Percentiles rank a stretch among this genome's conserved stretches.
These are phyloP conservation scores for Halophytophthora batemanensis DNA, from an alignment of 352 stramenopile species.

Conservation along the genomic window DNA sequence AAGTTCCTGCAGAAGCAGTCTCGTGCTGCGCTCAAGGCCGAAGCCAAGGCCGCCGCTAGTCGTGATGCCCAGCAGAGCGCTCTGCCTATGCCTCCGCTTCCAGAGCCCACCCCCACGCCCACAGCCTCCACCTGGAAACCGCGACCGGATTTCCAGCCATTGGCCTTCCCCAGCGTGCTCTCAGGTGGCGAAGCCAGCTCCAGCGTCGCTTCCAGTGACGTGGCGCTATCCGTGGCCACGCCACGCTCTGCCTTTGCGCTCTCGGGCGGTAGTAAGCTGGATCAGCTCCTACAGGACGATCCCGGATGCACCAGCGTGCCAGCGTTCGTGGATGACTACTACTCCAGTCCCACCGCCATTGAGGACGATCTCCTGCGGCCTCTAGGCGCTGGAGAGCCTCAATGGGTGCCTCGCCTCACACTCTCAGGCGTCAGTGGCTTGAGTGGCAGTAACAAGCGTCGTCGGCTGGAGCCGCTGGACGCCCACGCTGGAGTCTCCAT, in stretches of 20 bases:
- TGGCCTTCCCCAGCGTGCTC: slow-evolving; percentile 25
- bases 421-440: slow-evolving; percentile 2
- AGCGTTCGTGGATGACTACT: slow-evolving; percentile 40
- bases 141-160: slow-evolving; percentile 14
- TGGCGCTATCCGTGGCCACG: slow-evolving; percentile 1
- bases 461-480: slow-evolving; percentile 8
- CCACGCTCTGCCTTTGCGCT: slow-evolving; percentile 14
- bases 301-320: slow-evolving; percentile 30
- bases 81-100: background rate
- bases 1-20: slow-evolving; percentile 94
- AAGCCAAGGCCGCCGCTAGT: slow-evolving; percentile 17
- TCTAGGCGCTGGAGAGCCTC: slow-evolving; percentile 19
- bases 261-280: slow-evolving; percentile 27
- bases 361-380: slow-evolving; percentile 49
- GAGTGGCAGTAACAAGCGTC: slow-evolving; percentile 25
- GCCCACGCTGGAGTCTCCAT: background rate
- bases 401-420: slow-evolving; percentile 16
- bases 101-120: too few species aligned
- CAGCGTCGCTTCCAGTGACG: background rate
- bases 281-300: slow-evolving; percentile 69
- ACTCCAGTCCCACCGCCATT: slow-evolving; percentile 44
- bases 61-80: background rate
- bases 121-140: too few species aligned
- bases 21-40: slow-evolving; percentile 48
- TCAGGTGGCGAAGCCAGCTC: slow-evolving; percentile 20